Evolutionary conservation across 768 basidiomycete species (phyloP).

Genomic region (Kwoniella sp.): DNA sequence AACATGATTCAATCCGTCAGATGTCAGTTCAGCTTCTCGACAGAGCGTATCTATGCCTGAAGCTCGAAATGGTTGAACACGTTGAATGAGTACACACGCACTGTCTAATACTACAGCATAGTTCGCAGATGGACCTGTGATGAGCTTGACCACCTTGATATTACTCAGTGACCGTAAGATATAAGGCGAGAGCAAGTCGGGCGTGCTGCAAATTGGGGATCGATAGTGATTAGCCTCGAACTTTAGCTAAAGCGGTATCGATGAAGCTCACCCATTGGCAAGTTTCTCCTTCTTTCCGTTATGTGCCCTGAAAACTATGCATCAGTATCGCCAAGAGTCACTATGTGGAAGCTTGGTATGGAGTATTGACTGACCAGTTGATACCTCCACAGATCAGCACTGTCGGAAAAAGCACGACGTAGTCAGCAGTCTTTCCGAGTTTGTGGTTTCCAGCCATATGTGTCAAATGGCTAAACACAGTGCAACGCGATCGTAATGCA

Average conservation of each 20-base stretch:
- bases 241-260: background rate
- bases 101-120: constrained; percentile 52
- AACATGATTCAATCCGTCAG: background rate
- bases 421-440: constrained; percentile 1
- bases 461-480: too few species aligned
- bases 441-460: too few species aligned
- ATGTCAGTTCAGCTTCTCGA: background rate
- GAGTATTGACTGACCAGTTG: constrained; percentile 66
- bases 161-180: constrained; percentile 86
- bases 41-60: too few species aligned
- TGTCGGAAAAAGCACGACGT: constrained; percentile 48
- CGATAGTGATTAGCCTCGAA: constrained; percentile 5
- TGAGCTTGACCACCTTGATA: constrained; percentile 69
- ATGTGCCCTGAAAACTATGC: background rate
- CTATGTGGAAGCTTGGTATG: background rate
- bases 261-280: background rate
- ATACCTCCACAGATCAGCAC: constrained; percentile 84
- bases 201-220: constrained; percentile 54
- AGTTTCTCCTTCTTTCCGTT: background rate
- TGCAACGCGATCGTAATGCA: too few species aligned
- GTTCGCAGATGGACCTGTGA: constrained; percentile 59
- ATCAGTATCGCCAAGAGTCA: background rate
- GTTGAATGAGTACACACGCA: constrained; percentile 30
- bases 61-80: too few species aligned
- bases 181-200: constrained; percentile 84